These are phyloP conservation scores for Bathelium albidoporum DNA, from an alignment of 495 filamentous ascomycete genomes.

Conservation along the genomic window DNA sequence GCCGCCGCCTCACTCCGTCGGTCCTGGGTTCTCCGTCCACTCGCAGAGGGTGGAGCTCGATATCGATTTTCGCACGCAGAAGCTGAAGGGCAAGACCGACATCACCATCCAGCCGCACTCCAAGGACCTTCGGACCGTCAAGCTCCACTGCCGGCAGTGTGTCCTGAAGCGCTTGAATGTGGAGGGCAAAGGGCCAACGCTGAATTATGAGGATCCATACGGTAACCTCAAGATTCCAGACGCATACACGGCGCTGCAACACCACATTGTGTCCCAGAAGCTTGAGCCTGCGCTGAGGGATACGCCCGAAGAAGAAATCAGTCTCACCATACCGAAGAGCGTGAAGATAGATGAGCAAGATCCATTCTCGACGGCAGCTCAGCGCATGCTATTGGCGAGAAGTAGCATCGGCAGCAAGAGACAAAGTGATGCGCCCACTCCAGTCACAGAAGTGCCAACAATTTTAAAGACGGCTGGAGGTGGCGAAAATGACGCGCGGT, in stretches of 20 bases:
- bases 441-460: slow-evolving; percentile 17
- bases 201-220: slow-evolving; percentile 68
- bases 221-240: slow-evolving; percentile 52
- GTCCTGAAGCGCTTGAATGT: slow-evolving; percentile 59
- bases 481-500: slow-evolving; percentile 33
- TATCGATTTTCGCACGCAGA: slow-evolving; percentile 66
- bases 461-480: slow-evolving; percentile 12
- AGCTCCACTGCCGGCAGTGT: slow-evolving; percentile 79
- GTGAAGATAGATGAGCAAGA: slow-evolving; percentile 57
- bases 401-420: slow-evolving; percentile 13
- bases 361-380: slow-evolving; percentile 44
- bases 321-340: slow-evolving; percentile 53
- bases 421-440: slow-evolving; percentile 18
- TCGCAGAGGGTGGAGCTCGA: slow-evolving; percentile 77
- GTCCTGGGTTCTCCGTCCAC: slow-evolving; percentile 9
- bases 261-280: slow-evolving; percentile 58
- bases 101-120: slow-evolving; percentile 64
- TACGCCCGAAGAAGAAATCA: slow-evolving; percentile 48
- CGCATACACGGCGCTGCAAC: slow-evolving; percentile 58
- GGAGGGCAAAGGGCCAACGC: slow-evolving; percentile 51
- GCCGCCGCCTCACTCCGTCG: neutral
- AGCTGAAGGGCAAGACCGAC: slow-evolving; percentile 66
- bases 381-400: slow-evolving; percentile 28
- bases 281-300: slow-evolving; percentile 53
- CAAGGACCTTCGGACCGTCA: slow-evolving; percentile 57